Percentiles rank a stretch among this genome's conserved stretches.
These are phyloP conservation scores for Colletotrichum spaethianum DNA, from an alignment of 2,329 filamentous ascomycete species.

Conservation along the genomic window DNA sequence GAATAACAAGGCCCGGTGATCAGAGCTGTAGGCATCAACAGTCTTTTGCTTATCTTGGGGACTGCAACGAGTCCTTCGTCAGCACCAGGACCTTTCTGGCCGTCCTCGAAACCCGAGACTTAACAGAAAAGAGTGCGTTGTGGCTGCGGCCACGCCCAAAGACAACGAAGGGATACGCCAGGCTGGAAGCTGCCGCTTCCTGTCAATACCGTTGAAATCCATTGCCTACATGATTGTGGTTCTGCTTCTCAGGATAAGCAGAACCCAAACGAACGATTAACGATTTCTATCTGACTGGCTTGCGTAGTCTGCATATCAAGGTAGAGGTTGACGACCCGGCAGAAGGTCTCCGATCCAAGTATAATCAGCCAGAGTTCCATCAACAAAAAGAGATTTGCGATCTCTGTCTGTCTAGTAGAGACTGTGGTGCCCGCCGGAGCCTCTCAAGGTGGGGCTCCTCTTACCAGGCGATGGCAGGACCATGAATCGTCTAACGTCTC, in stretches of 20 bases:
- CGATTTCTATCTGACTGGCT: background rate
- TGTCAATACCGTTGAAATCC: background rate
- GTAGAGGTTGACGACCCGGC: background rate
- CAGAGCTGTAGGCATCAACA: background rate
- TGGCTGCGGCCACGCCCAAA: background rate
- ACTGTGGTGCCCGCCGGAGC: background rate
- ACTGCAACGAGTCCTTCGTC: background rate
- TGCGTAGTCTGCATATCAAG: background rate
- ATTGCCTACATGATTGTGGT: background rate
- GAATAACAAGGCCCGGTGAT: background rate
- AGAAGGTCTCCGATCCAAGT: background rate
- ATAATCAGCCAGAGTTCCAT: background rate
- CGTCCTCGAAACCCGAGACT: background rate
- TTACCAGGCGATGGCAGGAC: background rate
- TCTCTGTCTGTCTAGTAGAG: background rate
- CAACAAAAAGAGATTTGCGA: background rate
- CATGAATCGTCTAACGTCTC: background rate
- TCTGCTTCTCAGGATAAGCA: background rate
- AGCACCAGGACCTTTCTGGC: background rate
- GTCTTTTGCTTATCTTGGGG: background rate
- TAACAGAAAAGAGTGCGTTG: background rate
- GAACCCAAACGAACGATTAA: background rate
- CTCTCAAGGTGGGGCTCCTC: background rate
- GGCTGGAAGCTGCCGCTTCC: background rate
- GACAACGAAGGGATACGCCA: background rate